Evolutionary conservation across 2,329 filamentous ascomycete genomes (phyloP).

Genomic region (Plectosphaerella cucumerina): DNA sequence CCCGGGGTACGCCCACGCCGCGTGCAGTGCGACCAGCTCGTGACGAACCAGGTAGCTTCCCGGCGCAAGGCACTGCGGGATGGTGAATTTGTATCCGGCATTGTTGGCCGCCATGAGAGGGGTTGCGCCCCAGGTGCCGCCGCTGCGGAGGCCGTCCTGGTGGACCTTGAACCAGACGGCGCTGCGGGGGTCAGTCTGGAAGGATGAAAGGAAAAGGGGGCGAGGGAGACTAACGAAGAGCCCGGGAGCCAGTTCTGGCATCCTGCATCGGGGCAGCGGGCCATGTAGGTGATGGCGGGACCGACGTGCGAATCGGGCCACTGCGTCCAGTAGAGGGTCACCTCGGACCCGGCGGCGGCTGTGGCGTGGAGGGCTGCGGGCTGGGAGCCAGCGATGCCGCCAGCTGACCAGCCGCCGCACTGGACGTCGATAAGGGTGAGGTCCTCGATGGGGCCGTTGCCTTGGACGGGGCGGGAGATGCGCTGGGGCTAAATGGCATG

Average conservation of each 20-base stretch:
- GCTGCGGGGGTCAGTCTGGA: no score
- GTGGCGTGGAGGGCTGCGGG: constrained; percentile 51
- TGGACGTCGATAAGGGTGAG: constrained; percentile 49
- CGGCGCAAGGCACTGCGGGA: constrained; percentile 45
- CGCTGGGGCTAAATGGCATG: constrained; percentile 6
- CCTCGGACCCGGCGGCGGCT: constrained; percentile 47
- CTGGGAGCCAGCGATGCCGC: constrained; percentile 40
- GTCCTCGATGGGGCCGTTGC: constrained; percentile 55
- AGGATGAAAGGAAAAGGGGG: neutral
- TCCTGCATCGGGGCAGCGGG: constrained; percentile 47
- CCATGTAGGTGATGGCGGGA: constrained; percentile 57
- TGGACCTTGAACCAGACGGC: constrained; percentile 54
- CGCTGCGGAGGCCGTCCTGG: constrained; percentile 42
- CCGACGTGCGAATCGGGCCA: constrained; percentile 48
- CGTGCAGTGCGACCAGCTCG: constrained; percentile 52
- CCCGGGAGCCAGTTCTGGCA: constrained; percentile 47
- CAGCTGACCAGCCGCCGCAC: constrained; percentile 50
- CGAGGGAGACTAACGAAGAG: constrained; percentile 3
- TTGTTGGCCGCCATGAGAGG: constrained; percentile 38
- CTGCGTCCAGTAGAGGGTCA: constrained; percentile 51
- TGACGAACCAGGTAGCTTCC: constrained; percentile 57
- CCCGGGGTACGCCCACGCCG: constrained; percentile 44
- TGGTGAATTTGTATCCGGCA: constrained; percentile 42
- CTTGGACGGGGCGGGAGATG: constrained; percentile 52
- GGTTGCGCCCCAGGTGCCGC: constrained; percentile 41